Evolutionary conservation across 192 early-diverging fungal species (phyloP).

Genomic region (Rhizophagus clarus): DNA sequence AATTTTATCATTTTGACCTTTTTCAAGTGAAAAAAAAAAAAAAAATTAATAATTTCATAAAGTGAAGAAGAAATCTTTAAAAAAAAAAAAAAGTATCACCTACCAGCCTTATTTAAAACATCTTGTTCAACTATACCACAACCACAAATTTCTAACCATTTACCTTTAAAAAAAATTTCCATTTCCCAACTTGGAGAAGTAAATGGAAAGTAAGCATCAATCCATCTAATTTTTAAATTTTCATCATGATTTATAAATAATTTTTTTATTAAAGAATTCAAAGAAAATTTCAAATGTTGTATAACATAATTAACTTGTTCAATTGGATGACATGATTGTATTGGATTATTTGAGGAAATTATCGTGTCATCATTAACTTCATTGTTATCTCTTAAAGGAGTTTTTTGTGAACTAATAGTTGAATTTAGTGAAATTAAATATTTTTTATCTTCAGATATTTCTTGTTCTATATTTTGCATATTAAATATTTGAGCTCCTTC

Average conservation of each 20-base stretch:
- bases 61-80: too few relatives aligned
- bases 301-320: conserved; percentile 60
- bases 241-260: conserved; percentile 65
- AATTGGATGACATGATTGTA: conserved; percentile 69
- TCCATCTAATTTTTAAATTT: conserved; percentile 88
- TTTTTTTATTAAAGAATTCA: conserved; percentile 80
- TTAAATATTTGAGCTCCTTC: conserved; percentile 85
- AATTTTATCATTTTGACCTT: conserved; percentile 68
- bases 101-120: conserved; percentile 73
- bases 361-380: conserved; percentile 45
- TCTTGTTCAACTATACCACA: conserved; percentile 91
- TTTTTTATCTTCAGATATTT: conserved; percentile 39
- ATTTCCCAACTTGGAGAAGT: conserved; percentile 97
- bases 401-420: conserved; percentile 41
- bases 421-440: conserved; percentile 18
- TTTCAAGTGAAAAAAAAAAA: conserved; percentile 19
- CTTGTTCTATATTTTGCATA: conserved; percentile 39
- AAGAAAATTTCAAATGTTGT: conserved; percentile 73
- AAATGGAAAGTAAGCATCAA: conserved; percentile 93
- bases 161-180: conserved; percentile 89
- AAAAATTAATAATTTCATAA: too few relatives aligned
- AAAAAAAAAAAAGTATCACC: background rate
- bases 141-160: conserved; percentile 94
- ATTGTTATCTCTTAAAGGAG: background rate
- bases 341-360: conserved; percentile 68